A percentile compares a stretch with the other conserved stretches of the same genome.
Evolutionary conservation across 768 basidiomycete genomes (phyloP).

Genomic region (Clitopilus passeckerianus): DNA sequence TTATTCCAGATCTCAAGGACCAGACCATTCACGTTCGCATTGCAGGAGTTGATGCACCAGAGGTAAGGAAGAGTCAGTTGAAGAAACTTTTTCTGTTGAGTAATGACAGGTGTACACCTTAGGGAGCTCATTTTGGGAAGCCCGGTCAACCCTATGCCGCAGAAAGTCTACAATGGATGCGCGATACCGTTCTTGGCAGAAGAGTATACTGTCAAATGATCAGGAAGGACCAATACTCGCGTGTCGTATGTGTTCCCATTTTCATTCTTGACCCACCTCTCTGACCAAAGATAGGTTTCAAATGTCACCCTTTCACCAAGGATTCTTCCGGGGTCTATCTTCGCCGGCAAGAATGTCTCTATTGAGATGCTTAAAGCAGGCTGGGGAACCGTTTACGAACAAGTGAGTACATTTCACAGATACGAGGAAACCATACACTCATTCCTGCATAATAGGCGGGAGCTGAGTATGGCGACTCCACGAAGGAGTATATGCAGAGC

Average conservation of each 20-base stretch:
- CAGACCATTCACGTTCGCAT: slow-evolving; percentile 86
- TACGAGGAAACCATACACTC: not conserved
- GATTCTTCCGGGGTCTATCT: slow-evolving; percentile 46
- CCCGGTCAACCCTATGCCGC: slow-evolving; percentile 66
- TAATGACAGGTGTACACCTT: not conserved
- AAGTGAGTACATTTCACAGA: slow-evolving; percentile 23
- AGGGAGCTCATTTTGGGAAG: slow-evolving; percentile 84
- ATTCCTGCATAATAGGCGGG: slow-evolving; percentile 34
- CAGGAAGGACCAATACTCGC: slow-evolving; percentile 77
- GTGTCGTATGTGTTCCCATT: slow-evolving; percentile 52
- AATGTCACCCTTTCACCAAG: slow-evolving; percentile 51
- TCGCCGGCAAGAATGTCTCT: slow-evolving; percentile 44
- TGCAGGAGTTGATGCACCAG: slow-evolving; percentile 90
- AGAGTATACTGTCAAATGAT: slow-evolving; percentile 68
- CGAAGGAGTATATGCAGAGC: slow-evolving; percentile 57
- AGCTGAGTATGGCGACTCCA: slow-evolving; percentile 72
- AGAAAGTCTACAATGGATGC: slow-evolving; percentile 78
- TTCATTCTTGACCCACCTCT: not conserved
- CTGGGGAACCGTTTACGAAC: slow-evolving; percentile 71
- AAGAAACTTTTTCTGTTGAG: not conserved
- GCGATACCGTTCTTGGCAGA: slow-evolving; percentile 46
- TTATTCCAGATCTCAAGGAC: slow-evolving; percentile 58
- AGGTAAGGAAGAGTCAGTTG: slow-evolving; percentile 41
- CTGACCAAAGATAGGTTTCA: slow-evolving; percentile 47
- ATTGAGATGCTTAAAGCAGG: slow-evolving; percentile 79